Evolutionary conservation across 2,329 filamentous ascomycete genomes (phyloP).

Genomic region (Polychaeton citri): DNA sequence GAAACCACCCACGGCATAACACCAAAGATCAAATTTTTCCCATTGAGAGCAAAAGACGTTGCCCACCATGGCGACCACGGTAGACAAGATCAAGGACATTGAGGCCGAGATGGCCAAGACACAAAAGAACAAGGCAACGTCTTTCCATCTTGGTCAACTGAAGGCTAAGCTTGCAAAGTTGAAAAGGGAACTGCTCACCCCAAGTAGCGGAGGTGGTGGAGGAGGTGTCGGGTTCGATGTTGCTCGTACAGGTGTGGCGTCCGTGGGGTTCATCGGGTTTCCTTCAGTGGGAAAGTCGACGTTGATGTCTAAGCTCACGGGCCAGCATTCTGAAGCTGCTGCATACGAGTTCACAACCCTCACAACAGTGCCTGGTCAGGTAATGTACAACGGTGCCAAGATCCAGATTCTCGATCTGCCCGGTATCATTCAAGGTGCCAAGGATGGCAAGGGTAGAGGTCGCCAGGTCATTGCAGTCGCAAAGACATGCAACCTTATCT

Average conservation of each 20-base stretch:
- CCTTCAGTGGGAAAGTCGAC: slow-evolving; percentile 98
- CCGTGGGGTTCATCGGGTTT: slow-evolving; percentile 95
- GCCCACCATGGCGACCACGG: slow-evolving; percentile 79
- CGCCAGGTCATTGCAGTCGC: slow-evolving; percentile 97
- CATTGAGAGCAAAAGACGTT: no score
- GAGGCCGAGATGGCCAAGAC: slow-evolving; percentile 96
- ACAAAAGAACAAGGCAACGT: slow-evolving; percentile 94
- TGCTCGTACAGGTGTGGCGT: slow-evolving; percentile 90
- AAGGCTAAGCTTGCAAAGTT: slow-evolving; percentile 98
- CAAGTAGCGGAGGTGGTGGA: slow-evolving; percentile 64
- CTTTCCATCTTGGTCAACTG: slow-evolving; percentile 82
- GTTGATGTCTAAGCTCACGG: slow-evolving; percentile 85
- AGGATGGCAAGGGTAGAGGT: slow-evolving; percentile 94
- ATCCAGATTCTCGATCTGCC: slow-evolving; percentile 97
- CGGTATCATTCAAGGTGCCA: slow-evolving; percentile 96
- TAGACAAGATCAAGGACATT: slow-evolving; percentile 98
- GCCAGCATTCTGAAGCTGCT: slow-evolving; percentile 91
- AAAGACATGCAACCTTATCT: slow-evolving; percentile 97
- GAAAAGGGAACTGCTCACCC: slow-evolving; percentile 88
- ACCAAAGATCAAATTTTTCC: no score
- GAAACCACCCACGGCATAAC: no score
- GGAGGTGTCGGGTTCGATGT: slow-evolving; percentile 93
- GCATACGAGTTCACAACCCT: slow-evolving; percentile 98
- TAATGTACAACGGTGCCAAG: slow-evolving; percentile 90
- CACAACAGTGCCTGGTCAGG: slow-evolving; percentile 92